Base-by-base conservation (phyloP, 495 filamentous ascomycete species). In the Diplogelasinospora grovesii region DNA sequence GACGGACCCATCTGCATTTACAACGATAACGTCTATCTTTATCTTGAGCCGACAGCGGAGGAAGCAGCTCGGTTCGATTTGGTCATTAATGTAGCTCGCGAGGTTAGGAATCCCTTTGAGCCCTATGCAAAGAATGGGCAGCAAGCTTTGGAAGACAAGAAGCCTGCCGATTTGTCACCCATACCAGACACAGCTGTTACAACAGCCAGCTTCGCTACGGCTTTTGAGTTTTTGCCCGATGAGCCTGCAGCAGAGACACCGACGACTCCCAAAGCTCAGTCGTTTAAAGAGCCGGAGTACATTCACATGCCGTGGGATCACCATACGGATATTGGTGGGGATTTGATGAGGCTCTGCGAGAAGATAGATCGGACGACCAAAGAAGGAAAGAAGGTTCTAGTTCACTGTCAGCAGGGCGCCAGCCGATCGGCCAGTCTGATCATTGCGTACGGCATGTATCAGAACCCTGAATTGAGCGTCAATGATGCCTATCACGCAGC, bases 301-400 rank as follows among this genome's bases (percentile, higher is more conserved):
- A 80, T 97, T 36, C 92, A 98, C 56, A 83, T 98, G 32, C 82
- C 78, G 3, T 98, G 92, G 92, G 93, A 98, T 48, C 92, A 98
- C 63, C 96, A 97, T 53, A 95, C 90, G 0, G 87, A 95, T 45
- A 95, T 98, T 44, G 78, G 89, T 11, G 79, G 83, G 16, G 92
- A 97, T 55, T 64, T 98, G 21, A 79, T 83, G 56, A 69, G 66
- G 27, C 68, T 98, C n/a, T 94, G 92, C 54, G 82, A 95, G 49
- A 69, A 82, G 8, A 90, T 98, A 41, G 87, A 95, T 40, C 77
- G 82, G 23, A 76, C 83, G 35, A 78, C 87, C 1, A 71, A 75
- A 22, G 71, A 85, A 29, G 82, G 86, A 16, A 96, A 96, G 65
- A 85, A 79, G 43, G 84, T 98, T 3, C 72, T 98, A 20, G 71